These are phyloP conservation scores for Acacia concinna DNA, from an alignment of 331 rosid genomes.

Conservation along the genomic window DNA sequence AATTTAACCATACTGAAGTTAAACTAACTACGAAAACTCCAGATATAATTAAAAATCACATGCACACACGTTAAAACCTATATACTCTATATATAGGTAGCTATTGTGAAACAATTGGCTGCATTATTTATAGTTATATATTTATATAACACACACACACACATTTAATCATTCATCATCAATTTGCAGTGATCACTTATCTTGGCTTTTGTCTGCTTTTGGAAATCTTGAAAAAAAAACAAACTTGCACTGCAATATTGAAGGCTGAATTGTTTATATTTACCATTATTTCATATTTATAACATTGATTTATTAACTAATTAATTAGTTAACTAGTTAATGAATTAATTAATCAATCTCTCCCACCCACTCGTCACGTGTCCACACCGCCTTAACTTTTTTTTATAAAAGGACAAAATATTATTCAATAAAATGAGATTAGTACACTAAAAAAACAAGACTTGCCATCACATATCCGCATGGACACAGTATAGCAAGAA, in stretches of 20 bases:
- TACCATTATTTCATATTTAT: background rate
- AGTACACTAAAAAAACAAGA: no score
- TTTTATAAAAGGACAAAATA: no score
- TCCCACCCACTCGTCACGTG: background rate
- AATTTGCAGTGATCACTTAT: background rate
- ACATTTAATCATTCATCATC: background rate
- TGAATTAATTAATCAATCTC: background rate
- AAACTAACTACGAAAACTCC: background rate
- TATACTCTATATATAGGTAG: background rate
- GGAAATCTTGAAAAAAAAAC: background rate
- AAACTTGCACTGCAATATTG: background rate
- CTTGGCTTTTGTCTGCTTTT: slow-evolving; percentile 33
- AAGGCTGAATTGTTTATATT: slow-evolving; percentile 35
- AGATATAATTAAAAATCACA: background rate
- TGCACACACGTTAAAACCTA: background rate
- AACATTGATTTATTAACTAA: background rate
- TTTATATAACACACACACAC: background rate
- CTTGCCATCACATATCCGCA: no score
- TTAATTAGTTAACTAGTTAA: background rate
- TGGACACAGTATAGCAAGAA: no score
- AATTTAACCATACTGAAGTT: no score
- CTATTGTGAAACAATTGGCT: background rate
- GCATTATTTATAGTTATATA: background rate
- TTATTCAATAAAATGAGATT: no score
- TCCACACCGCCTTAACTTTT: background rate